A percentile compares a stretch with the other conserved stretches of the same genome.
Conservation (phyloP, 2,329 filamentous ascomycete genomes). For the Talaromyces islandicus region DNA sequence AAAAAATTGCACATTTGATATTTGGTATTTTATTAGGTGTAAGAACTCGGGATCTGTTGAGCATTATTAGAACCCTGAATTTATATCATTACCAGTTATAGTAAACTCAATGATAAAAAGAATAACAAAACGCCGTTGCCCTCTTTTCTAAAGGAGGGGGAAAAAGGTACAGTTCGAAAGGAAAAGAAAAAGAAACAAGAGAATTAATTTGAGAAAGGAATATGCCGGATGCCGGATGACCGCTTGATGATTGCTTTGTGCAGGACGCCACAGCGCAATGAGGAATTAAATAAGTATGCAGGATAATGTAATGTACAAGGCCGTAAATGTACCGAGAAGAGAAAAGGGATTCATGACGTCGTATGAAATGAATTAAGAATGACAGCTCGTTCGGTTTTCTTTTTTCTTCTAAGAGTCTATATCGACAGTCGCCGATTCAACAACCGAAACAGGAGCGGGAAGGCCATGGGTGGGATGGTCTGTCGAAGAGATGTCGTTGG, state of each 20-base stretch:
- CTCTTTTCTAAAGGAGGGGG: no score
- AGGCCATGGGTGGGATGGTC: neutral
- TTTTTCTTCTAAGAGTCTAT: neutral
- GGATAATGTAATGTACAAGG: neutral
- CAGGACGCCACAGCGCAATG: neutral
- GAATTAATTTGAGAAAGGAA: no score
- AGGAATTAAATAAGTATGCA: neutral
- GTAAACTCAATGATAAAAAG: no score
- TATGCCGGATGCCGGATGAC: neutral
- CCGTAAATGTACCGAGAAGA: neutral
- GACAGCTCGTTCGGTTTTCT: neutral
- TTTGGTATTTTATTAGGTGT: no score
- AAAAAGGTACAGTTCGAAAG: no score
- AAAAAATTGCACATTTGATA: no score
- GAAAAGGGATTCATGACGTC: neutral
- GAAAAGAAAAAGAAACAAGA: neutral
- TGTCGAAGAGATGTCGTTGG: neutral
- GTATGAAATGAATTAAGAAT: neutral
- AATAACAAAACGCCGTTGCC: no score
- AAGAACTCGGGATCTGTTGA: no score
- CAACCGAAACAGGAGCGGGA: neutral
- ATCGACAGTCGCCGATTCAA: neutral
- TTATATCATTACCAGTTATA: no score
- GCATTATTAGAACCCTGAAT: neutral
- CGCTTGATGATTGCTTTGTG: neutral